These are phyloP conservation scores for Telfairia occidentalis DNA, from an alignment of 331 rosid genomes.

Conservation along the genomic window DNA sequence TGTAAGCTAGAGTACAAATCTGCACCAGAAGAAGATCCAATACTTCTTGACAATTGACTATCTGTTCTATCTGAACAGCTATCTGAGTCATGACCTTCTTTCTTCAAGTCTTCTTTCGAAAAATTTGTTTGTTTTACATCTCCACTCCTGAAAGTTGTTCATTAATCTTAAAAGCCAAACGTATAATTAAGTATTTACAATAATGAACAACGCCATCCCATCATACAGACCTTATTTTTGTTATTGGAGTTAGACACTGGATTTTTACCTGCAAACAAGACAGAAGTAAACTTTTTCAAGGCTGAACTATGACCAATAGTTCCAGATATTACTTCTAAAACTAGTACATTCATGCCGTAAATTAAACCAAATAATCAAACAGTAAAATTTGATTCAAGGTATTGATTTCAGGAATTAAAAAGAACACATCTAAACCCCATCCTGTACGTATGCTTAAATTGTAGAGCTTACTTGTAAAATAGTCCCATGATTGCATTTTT, in stretches of 20 bases:
- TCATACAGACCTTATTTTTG: constrained; percentile 26
- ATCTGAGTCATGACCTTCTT: constrained; percentile 20
- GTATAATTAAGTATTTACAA: background rate
- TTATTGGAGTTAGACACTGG: constrained; percentile 31
- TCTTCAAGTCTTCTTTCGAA: background rate
- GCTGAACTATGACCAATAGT: constrained; percentile 2
- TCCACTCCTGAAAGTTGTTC: constrained; percentile 24
- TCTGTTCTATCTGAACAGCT: constrained; percentile 29
- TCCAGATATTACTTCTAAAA: background rate
- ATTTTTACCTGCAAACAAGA: constrained; percentile 38
- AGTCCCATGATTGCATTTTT: constrained; percentile 68
- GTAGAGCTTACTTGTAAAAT: constrained; percentile 44
- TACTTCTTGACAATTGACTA: constrained; percentile 21
- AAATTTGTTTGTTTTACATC: constrained; percentile 17
- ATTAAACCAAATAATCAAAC: background rate
- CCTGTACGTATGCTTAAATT: background rate
- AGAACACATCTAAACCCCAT: background rate
- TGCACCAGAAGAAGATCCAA: constrained; percentile 29
- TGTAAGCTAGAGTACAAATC: constrained; percentile 30
- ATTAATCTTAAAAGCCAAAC: constrained; percentile 8
- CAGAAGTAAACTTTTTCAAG: background rate
- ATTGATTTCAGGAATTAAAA: background rate
- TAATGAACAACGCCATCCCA: constrained; percentile 7
- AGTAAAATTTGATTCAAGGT: background rate
- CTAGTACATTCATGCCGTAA: background rate